Evolutionary conservation across 139 green algal genomes (phyloP).

Genomic region (Chlamydomonas sp.): DNA sequence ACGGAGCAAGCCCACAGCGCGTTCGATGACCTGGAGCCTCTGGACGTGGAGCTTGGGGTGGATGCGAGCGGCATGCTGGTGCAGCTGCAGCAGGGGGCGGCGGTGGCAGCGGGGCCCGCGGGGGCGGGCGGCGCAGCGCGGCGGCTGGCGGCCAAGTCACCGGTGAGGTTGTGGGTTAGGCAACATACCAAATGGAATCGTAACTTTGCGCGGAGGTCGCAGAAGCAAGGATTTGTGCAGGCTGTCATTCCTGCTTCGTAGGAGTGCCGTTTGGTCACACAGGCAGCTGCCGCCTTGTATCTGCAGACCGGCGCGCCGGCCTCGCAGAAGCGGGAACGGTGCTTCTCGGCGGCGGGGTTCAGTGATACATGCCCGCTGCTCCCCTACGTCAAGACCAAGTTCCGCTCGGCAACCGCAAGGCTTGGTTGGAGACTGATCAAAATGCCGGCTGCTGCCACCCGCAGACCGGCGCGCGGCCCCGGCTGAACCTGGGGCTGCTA

Average conservation of each 20-base stretch:
- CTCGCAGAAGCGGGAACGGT: not conserved
- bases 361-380: no score
- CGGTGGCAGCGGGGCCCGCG: not conserved
- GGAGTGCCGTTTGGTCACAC: no score
- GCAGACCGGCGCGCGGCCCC: not conserved
- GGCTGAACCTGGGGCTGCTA: not conserved
- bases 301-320: not conserved
- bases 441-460: no score
- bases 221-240: no score
- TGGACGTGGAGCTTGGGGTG: slow-evolving; percentile 9
- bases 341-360: no score
- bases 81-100: not conserved
- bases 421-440: no score
- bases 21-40: slow-evolving; percentile 4
- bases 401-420: no score
- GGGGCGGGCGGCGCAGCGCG: not conserved
- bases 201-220: no score
- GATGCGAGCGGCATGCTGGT: not conserved
- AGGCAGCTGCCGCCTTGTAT: no score
- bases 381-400: no score
- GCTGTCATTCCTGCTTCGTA: no score
- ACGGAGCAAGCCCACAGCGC: not conserved
- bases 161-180: not conserved
- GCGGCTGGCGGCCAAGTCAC: not conserved
- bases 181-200: no score